Evolutionary conservation across 768 basidiomycete species (phyloP), one percentile per base, ranked within the genome.

Genomic region (Leucosporidium scottii): DNA sequence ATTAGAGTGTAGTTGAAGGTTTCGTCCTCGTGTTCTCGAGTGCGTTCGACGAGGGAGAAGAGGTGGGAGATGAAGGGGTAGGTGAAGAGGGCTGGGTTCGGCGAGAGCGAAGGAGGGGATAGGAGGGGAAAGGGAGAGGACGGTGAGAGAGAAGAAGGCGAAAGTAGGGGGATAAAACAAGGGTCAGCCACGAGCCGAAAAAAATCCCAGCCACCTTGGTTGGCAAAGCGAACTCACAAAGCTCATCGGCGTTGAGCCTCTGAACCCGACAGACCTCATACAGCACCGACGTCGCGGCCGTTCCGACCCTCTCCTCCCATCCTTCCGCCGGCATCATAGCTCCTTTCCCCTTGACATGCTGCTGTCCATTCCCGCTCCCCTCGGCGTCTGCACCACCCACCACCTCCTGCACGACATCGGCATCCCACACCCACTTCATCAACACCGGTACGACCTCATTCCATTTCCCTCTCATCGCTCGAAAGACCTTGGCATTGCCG

Each of bases 261-360:
- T 94, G 93, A 61, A 96, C 88, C 60, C 91, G 82, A 77, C 91
- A 93, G 10, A 97, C 87, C 79, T 98, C 93, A 73, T 97, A 99
- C 65, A 99, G 66, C 20, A 75, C 64, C 10, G 55, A 64, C 6
- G 73, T 72, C 17, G 75, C 73, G 1, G 70, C 68, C 15, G 65
- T 67, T 10, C 74, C 74, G 3, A 73, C 64, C 5, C 74, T 31
- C 50, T 72, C 70, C 47, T 72, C 69, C 72, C 72, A 70, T 12
- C 68, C 72, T 12, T 68, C 69, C 1, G 50, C 64, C 15, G 68
- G 68, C 68, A 69, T 73, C 28, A 51, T 50, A 3, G 34, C 60
- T 4, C 47, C 66, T 1, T 53, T 54, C 20, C 44, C 50, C 15
- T 48, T 44, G 31, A 50, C 64, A 13, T 44, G 44, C 31, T 62